Evolutionary conservation across 345 rosid species (phyloP).

Genomic region (Reutealis trisperma): DNA sequence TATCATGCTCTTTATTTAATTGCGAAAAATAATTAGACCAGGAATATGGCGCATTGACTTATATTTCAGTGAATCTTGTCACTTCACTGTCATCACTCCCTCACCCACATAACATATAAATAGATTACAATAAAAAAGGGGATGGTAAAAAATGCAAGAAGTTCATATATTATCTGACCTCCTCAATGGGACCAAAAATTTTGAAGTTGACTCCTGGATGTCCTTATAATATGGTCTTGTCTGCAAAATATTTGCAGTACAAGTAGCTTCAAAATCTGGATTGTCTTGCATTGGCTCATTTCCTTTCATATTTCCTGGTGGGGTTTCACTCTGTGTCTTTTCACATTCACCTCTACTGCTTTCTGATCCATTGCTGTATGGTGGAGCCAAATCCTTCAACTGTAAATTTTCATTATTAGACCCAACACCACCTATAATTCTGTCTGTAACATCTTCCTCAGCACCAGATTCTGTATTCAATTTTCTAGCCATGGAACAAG

Average conservation of each 20-base stretch:
- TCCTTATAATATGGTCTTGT: slow-evolving; percentile 29
- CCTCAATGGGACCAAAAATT: slow-evolving; percentile 30
- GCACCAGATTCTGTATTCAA: slow-evolving; percentile 26
- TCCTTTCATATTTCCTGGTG: slow-evolving; percentile 19
- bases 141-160: not conserved
- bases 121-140: not conserved
- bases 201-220: slow-evolving; percentile 25
- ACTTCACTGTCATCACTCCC: not conserved
- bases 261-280: slow-evolving; percentile 26
- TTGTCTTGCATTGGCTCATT: slow-evolving; percentile 20
- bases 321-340: slow-evolving; percentile 25
- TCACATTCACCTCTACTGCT: slow-evolving; percentile 30
- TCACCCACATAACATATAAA: not conserved
- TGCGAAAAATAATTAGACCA: not conserved
- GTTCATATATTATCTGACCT: slow-evolving; percentile 41
- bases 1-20: not conserved
- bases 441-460: slow-evolving; percentile 20
- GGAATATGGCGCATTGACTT: not conserved
- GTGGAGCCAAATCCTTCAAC: slow-evolving; percentile 27
- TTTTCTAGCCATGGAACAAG: slow-evolving; percentile 21
- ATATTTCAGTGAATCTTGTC: not conserved
- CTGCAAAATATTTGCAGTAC: slow-evolving; percentile 21
- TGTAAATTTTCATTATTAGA: slow-evolving; percentile 29
- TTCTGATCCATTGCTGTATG: slow-evolving; percentile 22
- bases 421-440: slow-evolving; percentile 17